Conservation (phyloP, 169 alveolate species). For the Plasmodium vivax region DNA sequence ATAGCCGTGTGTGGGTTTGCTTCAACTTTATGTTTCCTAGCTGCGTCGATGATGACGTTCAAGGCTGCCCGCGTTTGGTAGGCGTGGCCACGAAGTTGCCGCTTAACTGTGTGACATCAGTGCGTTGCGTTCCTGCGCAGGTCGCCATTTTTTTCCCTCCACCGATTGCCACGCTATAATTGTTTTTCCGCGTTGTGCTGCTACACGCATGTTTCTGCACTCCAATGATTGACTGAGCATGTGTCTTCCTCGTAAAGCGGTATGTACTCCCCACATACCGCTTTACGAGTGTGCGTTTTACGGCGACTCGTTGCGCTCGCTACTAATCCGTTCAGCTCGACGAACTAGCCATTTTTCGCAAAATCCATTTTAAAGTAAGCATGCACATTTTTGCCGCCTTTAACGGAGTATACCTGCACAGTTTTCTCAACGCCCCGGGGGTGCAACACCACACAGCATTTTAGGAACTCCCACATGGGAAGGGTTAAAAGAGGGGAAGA, state of each 20-base stretch:
- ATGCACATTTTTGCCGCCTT: not conserved
- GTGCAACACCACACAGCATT: not conserved
- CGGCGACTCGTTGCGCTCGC: not conserved
- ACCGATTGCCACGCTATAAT: not conserved
- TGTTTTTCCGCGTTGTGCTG: not conserved
- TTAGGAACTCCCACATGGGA: not conserved
- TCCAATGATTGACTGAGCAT: too few species aligned
- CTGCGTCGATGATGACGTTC: conserved; percentile 20
- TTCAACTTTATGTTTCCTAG: conserved; percentile 23
- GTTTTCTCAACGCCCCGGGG: not conserved
- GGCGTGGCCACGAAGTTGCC: not conserved
- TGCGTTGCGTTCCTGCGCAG: not conserved
- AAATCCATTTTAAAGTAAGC: not conserved
- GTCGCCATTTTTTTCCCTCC: not conserved
- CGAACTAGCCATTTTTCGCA: not conserved
- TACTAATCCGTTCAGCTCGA: not conserved
- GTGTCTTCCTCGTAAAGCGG: not conserved
- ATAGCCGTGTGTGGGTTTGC: conserved; percentile 8
- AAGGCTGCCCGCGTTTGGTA: conserved; percentile 23
- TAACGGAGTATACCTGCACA: not conserved
- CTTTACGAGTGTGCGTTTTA: not conserved
- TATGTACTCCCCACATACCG: too few species aligned
- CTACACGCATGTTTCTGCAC: not conserved
- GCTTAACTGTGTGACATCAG: not conserved
- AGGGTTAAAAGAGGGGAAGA: not conserved